Conservation (phyloP, 78 protist genomes). For the Goniomonas avonlea region DNA sequence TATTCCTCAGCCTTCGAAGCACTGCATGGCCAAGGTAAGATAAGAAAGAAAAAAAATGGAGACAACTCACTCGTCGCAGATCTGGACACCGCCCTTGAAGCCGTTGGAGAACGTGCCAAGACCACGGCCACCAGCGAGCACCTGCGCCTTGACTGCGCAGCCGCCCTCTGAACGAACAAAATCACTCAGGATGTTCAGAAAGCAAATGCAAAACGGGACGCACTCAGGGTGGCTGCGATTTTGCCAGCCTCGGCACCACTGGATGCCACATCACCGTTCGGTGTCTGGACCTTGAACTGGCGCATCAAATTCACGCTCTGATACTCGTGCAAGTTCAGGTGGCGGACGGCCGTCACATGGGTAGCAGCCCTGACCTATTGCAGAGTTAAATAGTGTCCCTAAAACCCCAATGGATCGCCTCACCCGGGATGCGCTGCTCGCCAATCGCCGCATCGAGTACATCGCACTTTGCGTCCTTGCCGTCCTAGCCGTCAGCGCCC, state of each 20-base stretch:
- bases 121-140: slow-evolving; percentile 96
- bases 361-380: no score
- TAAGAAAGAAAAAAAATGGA: neutral
- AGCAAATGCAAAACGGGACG: neutral
- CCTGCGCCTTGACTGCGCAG: slow-evolving; percentile 74
- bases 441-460: no score
- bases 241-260: slow-evolving; percentile 24
- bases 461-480: no score
- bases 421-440: no score
- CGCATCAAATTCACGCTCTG: slow-evolving; percentile 64
- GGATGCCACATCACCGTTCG: slow-evolving; percentile 37
- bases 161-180: no score
- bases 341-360: neutral
- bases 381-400: no score
- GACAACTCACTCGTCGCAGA: slow-evolving; percentile 39
- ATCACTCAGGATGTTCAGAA: no score
- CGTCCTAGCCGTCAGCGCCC: no score
- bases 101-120: slow-evolving; percentile 82
- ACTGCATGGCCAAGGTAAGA: slow-evolving; percentile 25
- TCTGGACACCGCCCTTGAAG: slow-evolving; percentile 87
- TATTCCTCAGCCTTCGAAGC: slow-evolving; percentile 31
- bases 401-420: no score
- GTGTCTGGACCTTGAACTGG: slow-evolving; percentile 53
- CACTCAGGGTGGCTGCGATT: neutral
- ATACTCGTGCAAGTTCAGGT: slow-evolving; percentile 69